Evolutionary conservation across 2,329 filamentous ascomycete species (phyloP).

Genomic region (Apiospora marii): DNA sequence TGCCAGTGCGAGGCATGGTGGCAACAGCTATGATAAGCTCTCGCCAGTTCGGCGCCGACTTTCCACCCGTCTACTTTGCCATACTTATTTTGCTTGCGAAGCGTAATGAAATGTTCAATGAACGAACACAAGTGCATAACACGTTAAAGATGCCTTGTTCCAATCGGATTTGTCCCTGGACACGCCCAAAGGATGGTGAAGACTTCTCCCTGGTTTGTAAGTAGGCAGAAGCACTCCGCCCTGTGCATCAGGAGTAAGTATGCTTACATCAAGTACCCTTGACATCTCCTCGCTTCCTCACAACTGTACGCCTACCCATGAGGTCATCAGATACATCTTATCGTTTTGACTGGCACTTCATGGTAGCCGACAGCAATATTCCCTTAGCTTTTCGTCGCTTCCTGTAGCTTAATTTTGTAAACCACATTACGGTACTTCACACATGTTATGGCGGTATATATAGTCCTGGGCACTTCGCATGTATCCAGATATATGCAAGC

Average conservation of each 20-base stretch:
- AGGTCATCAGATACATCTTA: not conserved
- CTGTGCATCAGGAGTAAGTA: not conserved
- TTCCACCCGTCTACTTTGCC: not conserved
- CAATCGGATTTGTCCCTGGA: not conserved
- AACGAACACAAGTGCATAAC: not conserved
- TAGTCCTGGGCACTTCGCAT: too few relatives aligned
- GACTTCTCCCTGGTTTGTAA: not conserved
- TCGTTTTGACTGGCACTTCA: not conserved
- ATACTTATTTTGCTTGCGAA: not conserved
- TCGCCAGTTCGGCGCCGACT: not conserved
- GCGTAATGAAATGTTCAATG: not conserved
- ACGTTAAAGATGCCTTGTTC: not conserved
- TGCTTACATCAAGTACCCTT: not conserved
- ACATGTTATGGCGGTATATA: not conserved
- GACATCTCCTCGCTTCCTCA: not conserved
- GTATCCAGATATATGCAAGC: not conserved
- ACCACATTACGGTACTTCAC: not conserved
- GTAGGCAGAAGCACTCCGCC: not conserved
- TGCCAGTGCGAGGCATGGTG: not conserved
- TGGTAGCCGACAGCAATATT: not conserved
- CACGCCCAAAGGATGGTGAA: not conserved
- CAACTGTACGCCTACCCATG: not conserved
- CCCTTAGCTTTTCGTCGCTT: not conserved
- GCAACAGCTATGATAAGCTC: too few relatives aligned
- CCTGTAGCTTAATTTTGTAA: not conserved